Conservation (phyloP, 2,329 filamentous ascomycete genomes). For the Fusarium albosuccineum region DNA sequence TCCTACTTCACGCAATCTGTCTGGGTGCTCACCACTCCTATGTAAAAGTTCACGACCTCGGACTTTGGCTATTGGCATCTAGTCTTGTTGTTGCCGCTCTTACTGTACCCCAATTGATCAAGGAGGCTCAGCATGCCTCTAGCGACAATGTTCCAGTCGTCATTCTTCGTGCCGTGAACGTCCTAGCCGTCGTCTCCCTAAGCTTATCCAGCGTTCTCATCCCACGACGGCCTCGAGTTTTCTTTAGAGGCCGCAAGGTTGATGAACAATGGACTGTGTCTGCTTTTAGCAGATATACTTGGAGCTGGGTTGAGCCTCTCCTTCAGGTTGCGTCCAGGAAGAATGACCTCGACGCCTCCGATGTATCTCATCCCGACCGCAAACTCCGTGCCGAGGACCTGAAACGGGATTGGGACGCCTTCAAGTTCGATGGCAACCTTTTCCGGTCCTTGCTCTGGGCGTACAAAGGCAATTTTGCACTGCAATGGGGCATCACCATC, state of each 20-base stretch:
- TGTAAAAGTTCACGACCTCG: conserved; percentile 66
- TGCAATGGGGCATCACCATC: conserved; percentile 71
- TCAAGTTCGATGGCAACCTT: conserved; percentile 63
- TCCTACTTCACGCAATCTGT: conserved; percentile 65
- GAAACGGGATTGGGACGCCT: conserved; percentile 63
- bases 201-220: conserved; percentile 65
- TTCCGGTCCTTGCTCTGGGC: conserved; percentile 71
- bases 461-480: conserved; percentile 66
- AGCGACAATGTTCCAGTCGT: conserved; percentile 57
- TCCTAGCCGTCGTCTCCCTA: conserved; percentile 60
- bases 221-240: conserved; percentile 77
- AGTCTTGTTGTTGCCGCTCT: conserved; percentile 59
- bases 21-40: conserved; percentile 64
- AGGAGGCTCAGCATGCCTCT: conserved; percentile 49
- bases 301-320: conserved; percentile 71
- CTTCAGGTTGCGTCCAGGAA: conserved; percentile 68
- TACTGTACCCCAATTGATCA: conserved; percentile 60
- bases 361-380: conserved; percentile 73
- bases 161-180: conserved; percentile 60
- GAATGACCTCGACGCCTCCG: conserved; percentile 70
- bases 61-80: conserved; percentile 65
- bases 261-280: conserved; percentile 74
- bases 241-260: conserved; percentile 68
- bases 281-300: conserved; percentile 73
- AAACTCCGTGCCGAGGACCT: conserved; percentile 64